Evolutionary conservation across 495 filamentous ascomycete genomes (phyloP).

Genomic region (Corynascus novoguineensis): DNA sequence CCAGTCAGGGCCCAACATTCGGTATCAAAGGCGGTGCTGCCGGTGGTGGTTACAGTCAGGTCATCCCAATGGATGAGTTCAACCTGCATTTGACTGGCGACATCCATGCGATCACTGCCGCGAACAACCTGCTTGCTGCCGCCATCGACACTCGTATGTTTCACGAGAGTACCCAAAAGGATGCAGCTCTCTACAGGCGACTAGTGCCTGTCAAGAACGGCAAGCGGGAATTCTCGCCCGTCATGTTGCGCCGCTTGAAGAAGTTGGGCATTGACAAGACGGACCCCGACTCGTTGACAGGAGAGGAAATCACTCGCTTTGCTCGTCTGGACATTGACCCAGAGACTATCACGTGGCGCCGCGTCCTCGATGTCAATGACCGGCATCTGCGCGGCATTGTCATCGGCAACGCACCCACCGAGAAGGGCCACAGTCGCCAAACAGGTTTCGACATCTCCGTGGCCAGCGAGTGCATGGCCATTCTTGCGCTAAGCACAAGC

Average conservation of each 20-base stretch:
- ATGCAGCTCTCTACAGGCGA: slow-evolving; percentile 80
- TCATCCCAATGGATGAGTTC: slow-evolving; percentile 99
- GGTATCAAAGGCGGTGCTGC: slow-evolving; percentile 98
- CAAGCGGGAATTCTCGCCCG: slow-evolving; percentile 75
- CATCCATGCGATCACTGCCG: slow-evolving; percentile 94
- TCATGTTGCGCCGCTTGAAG: slow-evolving; percentile 87
- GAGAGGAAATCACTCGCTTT: slow-evolving; percentile 81
- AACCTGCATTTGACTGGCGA: slow-evolving; percentile 96
- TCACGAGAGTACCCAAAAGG: slow-evolving; percentile 91
- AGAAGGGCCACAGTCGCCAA: slow-evolving; percentile 76
- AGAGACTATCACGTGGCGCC: slow-evolving; percentile 92
- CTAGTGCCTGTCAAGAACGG: slow-evolving; percentile 87
- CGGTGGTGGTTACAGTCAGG: slow-evolving; percentile 95
- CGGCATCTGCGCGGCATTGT: slow-evolving; percentile 84
- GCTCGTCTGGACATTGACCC: slow-evolving; percentile 94
- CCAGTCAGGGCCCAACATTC: slow-evolving; percentile 94
- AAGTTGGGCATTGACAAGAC: slow-evolving; percentile 96
- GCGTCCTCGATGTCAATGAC: slow-evolving; percentile 96
- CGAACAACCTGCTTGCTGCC: slow-evolving; percentile 96
- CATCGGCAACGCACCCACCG: slow-evolving; percentile 78
- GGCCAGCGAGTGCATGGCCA: slow-evolving; percentile 97
- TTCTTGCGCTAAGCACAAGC: slow-evolving; percentile 85
- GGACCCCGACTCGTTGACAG: slow-evolving; percentile 79
- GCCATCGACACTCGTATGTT: slow-evolving; percentile 98
- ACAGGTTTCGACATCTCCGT: slow-evolving; percentile 98